Percentiles rank a stretch among this genome's conserved stretches.
Evolutionary conservation across 345 rosid species (phyloP).

Genomic region (Arabis hirsuta): DNA sequence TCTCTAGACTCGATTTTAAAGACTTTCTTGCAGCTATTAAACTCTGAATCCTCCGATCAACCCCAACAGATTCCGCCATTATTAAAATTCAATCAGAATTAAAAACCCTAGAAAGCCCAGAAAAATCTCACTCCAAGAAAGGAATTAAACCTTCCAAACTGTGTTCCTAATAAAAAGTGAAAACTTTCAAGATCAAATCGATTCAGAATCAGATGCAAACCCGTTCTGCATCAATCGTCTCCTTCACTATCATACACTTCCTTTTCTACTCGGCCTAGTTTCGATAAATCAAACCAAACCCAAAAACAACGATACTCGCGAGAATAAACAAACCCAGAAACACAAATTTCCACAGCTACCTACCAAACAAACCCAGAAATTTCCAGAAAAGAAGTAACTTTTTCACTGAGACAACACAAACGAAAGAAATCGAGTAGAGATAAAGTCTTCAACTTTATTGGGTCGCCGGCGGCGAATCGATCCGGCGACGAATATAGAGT

Average conservation of each 20-base stretch:
- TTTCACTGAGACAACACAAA: conserved; percentile 23
- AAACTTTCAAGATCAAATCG: conserved; percentile 20
- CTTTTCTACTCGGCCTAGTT: neutral
- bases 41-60: conserved; percentile 46
- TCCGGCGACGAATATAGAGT: conserved; percentile 28
- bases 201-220: conserved; percentile 34
- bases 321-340: conserved; percentile 32
- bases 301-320: neutral
- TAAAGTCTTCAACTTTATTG: neutral
- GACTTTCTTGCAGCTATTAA: conserved; percentile 72
- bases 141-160: conserved; percentile 1
- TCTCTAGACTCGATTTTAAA: conserved; percentile 75
- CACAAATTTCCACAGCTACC: conserved; percentile 36
- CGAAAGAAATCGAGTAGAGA: neutral
- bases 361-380: conserved; percentile 26
- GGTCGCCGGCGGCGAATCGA: conserved; percentile 17
- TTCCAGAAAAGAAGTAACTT: conserved; percentile 40
- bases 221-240: conserved; percentile 16
- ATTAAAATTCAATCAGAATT: conserved; percentile 9
- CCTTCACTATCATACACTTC: conserved; percentile 10
- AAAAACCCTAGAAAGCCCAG: conserved; percentile 35
- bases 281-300: conserved; percentile 49
- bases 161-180: conserved; percentile 13
- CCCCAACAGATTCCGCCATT: conserved; percentile 54
- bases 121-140: conserved; percentile 29